Conservation (phyloP, 2,329 filamentous ascomycete species). For the Penicillium decumbens region DNA sequence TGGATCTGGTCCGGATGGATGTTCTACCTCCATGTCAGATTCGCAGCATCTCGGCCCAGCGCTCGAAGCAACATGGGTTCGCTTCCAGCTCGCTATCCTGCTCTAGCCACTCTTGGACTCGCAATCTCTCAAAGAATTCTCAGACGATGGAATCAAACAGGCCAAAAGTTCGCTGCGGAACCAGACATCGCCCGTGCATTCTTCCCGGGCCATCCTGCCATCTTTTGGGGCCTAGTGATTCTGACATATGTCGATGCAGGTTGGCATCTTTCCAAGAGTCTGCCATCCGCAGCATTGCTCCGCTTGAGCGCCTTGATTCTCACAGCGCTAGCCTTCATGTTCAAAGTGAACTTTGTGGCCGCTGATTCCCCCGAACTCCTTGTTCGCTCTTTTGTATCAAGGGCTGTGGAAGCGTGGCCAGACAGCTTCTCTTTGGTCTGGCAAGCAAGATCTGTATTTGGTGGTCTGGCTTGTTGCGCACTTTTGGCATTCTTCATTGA, state of each 20-base stretch:
- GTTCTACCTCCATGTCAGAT: conserved; percentile 45
- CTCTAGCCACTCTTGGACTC: conserved; percentile 42
- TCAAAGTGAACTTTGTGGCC: conserved; percentile 84
- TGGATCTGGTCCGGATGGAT: conserved; percentile 61
- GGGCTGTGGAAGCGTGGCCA: conserved; percentile 36
- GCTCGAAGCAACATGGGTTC: not conserved
- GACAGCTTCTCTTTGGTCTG: conserved; percentile 44
- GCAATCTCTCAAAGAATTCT: conserved; percentile 62
- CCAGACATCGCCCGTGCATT: conserved; percentile 76
- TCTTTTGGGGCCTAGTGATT: conserved; percentile 71
- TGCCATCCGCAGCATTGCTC: conserved; percentile 26
- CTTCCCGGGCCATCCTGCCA: conserved; percentile 57
- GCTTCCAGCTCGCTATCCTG: conserved; percentile 8
- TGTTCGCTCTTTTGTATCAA: conserved; percentile 31
- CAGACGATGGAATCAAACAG: conserved; percentile 91
- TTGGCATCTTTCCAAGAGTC: conserved; percentile 37
- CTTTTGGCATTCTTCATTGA: conserved; percentile 21
- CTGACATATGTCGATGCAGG: conserved; percentile 63
- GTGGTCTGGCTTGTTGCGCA: conserved; percentile 39
- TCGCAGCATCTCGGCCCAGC: conserved; percentile 5
- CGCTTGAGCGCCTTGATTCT: conserved; percentile 39
- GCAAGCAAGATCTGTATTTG: conserved; percentile 51
- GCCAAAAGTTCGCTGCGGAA: conserved; percentile 90
- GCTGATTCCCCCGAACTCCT: conserved; percentile 85
- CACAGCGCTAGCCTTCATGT: conserved; percentile 61